Evolutionary conservation across 495 filamentous ascomycete species (phyloP), one percentile per base, ranked within the genome.

Genomic region (Eremomyces bilateralis): DNA sequence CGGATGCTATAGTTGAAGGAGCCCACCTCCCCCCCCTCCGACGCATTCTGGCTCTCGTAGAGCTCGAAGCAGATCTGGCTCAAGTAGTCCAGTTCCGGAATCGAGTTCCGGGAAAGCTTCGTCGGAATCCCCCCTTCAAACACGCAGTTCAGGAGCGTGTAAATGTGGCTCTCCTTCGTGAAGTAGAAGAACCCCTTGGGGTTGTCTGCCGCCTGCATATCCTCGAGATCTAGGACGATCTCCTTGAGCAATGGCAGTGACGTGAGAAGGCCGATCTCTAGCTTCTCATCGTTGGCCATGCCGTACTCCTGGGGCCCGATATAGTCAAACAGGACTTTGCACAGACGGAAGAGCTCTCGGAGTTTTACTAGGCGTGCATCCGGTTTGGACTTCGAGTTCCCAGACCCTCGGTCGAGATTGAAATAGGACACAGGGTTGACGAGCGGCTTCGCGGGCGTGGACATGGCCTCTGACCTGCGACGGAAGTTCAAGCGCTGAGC

Each of bases 261-360:
- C 2, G 88, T 97, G 38, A 97, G 59, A 15, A 97, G 69, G 13
- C 88, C 88, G 51, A 97, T 97, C 50, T 97, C 90, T 20, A 97
- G 65, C 62, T 97, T 97, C 53, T 97, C 88, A 39, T 69, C 71
- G 41, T 92, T 74, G 17, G 72, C 76, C 42, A 97, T 97, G 29
- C 88, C 88, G 47, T 97, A 97, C 53, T 97, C 88, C 50, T 97
- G 88, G 3, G 88, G 88, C 29, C 88, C 91, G 48, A 97, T 88
- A 49, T 91, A 97, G 55, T 97, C 88, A 49, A 97, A 97, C 6
- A 97, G 60, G 4, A 93, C 76, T 57, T 97, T 97, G 34, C 80
- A 81, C 13, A 92, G 58, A 44, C 77, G 76, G 57, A 92, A 97
- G 34, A 97, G 61, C 54, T 95, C 84, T 29, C 83, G 72, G 31